These are phyloP conservation scores for Alternaria sp. DNA, from an alignment of 2,329 filamentous ascomycete genomes.

Conservation along the genomic window DNA sequence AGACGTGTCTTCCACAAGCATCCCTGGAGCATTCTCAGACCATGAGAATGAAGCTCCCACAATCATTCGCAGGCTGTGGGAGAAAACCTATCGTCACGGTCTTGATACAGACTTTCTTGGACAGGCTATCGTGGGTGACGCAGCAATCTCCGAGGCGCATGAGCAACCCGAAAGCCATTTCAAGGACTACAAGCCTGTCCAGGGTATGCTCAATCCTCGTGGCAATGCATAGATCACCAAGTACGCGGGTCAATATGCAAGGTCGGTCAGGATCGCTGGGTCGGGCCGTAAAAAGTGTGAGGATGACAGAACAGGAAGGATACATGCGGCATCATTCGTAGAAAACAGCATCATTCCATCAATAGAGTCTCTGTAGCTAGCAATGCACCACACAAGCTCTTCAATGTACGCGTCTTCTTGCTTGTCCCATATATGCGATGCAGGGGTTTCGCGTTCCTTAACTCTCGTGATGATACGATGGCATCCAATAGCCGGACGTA, in stretches of 20 bases:
- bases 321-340: conserved; percentile 10
- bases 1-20: not conserved
- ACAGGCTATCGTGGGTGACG: not conserved
- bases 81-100: not conserved
- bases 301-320: conserved; percentile 4
- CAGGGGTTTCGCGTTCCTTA: not conserved
- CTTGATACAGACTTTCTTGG: not conserved
- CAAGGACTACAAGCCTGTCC: not conserved
- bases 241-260: not conserved
- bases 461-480: conserved; percentile 15
- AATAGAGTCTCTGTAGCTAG: conserved; percentile 6
- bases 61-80: conserved; percentile 4
- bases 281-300: conserved; percentile 4
- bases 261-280: not conserved
- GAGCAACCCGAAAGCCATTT: not conserved
- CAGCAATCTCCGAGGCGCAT: conserved; percentile 1
- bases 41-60: not conserved
- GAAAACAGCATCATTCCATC: conserved; percentile 1
- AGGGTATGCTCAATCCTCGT: not conserved
- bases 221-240: conserved; percentile 1
- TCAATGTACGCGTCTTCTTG: not conserved
- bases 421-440: conserved; percentile 1
- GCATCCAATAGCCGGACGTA: conserved; percentile 11
- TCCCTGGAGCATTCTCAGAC: not conserved
- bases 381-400: conserved; percentile 9